Conservation (phyloP, 164 flowering plant genomes). For the Chimonanthus salicifolius region DNA sequence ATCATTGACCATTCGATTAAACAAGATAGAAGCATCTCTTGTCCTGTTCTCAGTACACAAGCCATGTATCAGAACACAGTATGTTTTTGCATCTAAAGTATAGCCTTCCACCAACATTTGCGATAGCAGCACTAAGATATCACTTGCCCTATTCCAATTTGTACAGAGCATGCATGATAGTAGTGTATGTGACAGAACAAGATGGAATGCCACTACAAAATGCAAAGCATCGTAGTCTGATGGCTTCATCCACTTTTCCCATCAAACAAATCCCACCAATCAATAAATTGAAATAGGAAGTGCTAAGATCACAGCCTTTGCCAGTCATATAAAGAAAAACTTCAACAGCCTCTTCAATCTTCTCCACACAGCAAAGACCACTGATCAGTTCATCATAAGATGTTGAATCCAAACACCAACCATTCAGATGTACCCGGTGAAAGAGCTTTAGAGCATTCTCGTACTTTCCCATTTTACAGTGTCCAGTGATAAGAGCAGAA, state of each 20-base stretch:
- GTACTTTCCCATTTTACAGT: constrained; percentile 32
- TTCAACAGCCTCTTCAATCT: constrained; percentile 43
- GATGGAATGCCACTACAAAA: constrained; percentile 30
- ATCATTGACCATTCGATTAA: constrained; percentile 42
- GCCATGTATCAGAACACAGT: constrained; percentile 35
- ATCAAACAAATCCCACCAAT: constrained; percentile 32
- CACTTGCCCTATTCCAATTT: constrained; percentile 17
- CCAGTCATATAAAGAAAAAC: constrained; percentile 47
- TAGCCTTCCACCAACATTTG: constrained; percentile 55
- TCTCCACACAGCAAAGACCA: constrained; percentile 39
- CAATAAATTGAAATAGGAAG: constrained; percentile 38
- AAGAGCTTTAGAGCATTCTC: constrained; percentile 40
- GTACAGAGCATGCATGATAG: constrained; percentile 38
- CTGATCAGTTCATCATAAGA: constrained; percentile 39
- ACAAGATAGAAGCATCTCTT: constrained; percentile 30
- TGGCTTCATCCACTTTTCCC: constrained; percentile 46
- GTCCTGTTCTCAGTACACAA: constrained; percentile 24
- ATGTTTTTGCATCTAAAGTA: constrained; percentile 35
- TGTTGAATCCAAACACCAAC: constrained; percentile 41
- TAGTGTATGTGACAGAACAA: constrained; percentile 27
- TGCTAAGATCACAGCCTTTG: constrained; percentile 31
- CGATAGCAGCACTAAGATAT: constrained; percentile 29
- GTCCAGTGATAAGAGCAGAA: constrained; percentile 52
- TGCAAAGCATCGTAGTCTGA: constrained; percentile 34
- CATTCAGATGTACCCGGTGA: constrained; percentile 17